Base-by-base conservation (phyloP, 2,329 filamentous ascomycete species). In the Botrytis squamosa region DNA sequence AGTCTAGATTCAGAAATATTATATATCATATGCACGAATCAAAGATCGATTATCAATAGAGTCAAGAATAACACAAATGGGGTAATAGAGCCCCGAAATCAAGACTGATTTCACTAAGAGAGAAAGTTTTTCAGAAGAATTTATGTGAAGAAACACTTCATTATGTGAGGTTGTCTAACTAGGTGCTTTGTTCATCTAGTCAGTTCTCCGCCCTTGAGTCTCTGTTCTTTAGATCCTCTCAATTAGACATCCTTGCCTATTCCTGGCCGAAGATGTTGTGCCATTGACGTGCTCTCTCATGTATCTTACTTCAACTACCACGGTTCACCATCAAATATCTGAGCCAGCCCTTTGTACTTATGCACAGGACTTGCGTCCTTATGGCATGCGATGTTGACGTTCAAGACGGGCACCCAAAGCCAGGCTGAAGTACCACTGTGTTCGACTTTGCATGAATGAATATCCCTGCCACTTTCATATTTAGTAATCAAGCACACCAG, bases 201-300 rank as follows among this genome's bases (percentile, higher is more conserved):
- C 14, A 18, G 14, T 18, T 18, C 8, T 18, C 3, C n/a, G 52
- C 0, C n/a, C 18, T 4, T 29, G 7, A 18, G 3, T 18, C 4
- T 29, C n/a, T 57, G 0, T 7, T 4, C n/a, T 29, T 18, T 4
- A 0, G 3, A 18, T 18, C 0, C n/a, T 57, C n/a, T 3, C n/a
- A 18, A 18, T 4, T 4, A 2, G 1, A 3, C 0, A 57, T 29
- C 4, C 14, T 57, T 33, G 14, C 1, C 1, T 2, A 14, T 29
- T 6, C 1, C 52, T 42, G 5, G 1, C 14, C 40, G 40, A 42
- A 5, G 12, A 42, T 42, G 40, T 42, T 14, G 0, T 42, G 40
- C 40, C 40, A 42, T 16, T 16, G 40, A 42, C 14, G 40, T 42
- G 40, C 40, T 42, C 12, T 42, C 40, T 42, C 12, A 16, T 42